Percentiles rank a stretch among this genome's conserved stretches.
Conservation (phyloP, 805 yeast species). For the Cyberlindnera meyerae region DNA sequence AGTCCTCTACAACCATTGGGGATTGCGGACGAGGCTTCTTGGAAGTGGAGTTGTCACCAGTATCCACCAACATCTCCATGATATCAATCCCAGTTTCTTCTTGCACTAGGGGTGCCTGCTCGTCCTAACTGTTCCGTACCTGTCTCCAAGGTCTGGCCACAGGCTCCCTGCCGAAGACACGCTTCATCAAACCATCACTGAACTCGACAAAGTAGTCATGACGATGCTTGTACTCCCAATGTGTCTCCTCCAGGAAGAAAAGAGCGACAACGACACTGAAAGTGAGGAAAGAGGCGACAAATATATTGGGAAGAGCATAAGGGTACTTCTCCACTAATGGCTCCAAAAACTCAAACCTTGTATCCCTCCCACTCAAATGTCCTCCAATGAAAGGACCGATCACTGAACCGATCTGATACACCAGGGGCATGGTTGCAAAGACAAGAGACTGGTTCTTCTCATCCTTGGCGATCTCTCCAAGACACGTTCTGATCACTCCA, state of each 20-base stretch:
- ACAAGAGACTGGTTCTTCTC: slow-evolving; percentile 18
- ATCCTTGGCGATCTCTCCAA: slow-evolving; percentile 16
- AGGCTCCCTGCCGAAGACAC: slow-evolving; percentile 3
- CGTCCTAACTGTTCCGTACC: not conserved
- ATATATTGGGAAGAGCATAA: slow-evolving; percentile 16
- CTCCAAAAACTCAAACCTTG: slow-evolving; percentile 10
- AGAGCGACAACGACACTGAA: slow-evolving; percentile 8
- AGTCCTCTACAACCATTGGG: slow-evolving; percentile 1
- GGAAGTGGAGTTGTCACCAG: too few relatives aligned
- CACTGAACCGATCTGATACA: slow-evolving; percentile 15
- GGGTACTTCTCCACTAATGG: slow-evolving; percentile 10
- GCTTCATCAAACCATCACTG: slow-evolving; percentile 7
- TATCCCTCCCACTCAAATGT: slow-evolving; percentile 10
- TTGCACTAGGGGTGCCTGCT: slow-evolving; percentile 2
- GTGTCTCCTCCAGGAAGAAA: slow-evolving; percentile 19
- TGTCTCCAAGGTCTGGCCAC: slow-evolving; percentile 10
- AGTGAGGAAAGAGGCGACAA: slow-evolving; percentile 6
- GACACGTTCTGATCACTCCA: slow-evolving; percentile 16
- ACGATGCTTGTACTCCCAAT: slow-evolving; percentile 15
- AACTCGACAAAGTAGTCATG: slow-evolving; percentile 15
- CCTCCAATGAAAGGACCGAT: slow-evolving; percentile 20
- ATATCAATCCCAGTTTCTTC: slow-evolving; percentile 3
- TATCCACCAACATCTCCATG: too few relatives aligned
- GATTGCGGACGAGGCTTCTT: slow-evolving; percentile 1
- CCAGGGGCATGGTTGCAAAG: slow-evolving; percentile 18